These are phyloP conservation scores for Aspergillus hiratsukae DNA, from an alignment of 2,329 filamentous ascomycete genomes.

Conservation along the genomic window DNA sequence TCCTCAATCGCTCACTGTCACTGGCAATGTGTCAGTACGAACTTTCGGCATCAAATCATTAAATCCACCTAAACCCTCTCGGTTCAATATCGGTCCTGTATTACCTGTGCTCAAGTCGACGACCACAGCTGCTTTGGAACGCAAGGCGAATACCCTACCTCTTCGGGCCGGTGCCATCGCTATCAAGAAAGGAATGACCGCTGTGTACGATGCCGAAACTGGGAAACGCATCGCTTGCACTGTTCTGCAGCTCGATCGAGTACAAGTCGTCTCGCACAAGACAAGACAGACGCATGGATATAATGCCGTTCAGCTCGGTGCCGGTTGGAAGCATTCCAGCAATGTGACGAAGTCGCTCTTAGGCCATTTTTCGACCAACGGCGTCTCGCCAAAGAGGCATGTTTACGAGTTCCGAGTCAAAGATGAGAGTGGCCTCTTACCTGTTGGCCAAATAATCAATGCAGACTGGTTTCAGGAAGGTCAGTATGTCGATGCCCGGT, in stretches of 20 bases:
- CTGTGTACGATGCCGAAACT: conserved; percentile 71
- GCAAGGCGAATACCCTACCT: conserved; percentile 55
- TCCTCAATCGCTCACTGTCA: conserved; percentile 19
- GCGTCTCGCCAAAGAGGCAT: conserved; percentile 76
- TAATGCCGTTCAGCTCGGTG: conserved; percentile 86
- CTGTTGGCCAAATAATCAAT: conserved; percentile 68
- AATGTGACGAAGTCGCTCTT: conserved; percentile 80
- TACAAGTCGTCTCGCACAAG: conserved; percentile 85
- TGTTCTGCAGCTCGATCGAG: conserved; percentile 86
- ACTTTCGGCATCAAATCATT: conserved; percentile 55
- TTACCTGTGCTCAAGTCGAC: conserved; percentile 53
- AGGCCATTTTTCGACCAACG: conserved; percentile 80
- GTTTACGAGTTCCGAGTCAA: conserved; percentile 85
- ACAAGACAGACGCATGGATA: conserved; percentile 78
- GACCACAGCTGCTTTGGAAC: conserved; percentile 55
- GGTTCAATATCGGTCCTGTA: conserved; percentile 50
- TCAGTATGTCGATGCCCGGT: conserved; percentile 82
- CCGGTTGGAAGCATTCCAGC: conserved; percentile 65
- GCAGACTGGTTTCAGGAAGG: conserved; percentile 91
- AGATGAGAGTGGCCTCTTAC: conserved; percentile 65
- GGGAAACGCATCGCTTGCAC: conserved; percentile 80
- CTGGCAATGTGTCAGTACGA: conserved; percentile 27
- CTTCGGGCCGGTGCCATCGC: conserved; percentile 77
- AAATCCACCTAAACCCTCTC: conserved; percentile 47
- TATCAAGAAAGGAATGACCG: conserved; percentile 94